Evolutionary conservation across 805 yeast genomes (phyloP).

Genomic region (Lipomyces yamadae): DNA sequence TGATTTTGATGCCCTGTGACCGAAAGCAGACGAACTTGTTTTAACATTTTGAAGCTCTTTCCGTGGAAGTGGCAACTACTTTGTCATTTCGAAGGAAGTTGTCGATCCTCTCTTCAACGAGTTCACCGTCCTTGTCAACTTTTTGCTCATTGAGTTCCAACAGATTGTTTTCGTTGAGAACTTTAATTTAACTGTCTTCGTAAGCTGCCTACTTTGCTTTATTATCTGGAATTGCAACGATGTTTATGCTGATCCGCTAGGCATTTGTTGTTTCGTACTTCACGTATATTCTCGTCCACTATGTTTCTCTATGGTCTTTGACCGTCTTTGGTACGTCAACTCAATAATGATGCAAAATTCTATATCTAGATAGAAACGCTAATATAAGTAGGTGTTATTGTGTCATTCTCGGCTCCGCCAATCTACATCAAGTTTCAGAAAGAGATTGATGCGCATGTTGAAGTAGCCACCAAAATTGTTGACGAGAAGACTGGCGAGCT

Average conservation of each 20-base stretch:
- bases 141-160: slow-evolving; percentile 31
- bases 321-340: slow-evolving; percentile 18
- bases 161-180: slow-evolving; percentile 33
- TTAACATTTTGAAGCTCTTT: slow-evolving; percentile 11
- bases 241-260: slow-evolving; percentile 1
- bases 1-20: neutral
- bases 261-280: slow-evolving; percentile 31
- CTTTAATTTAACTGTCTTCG: slow-evolving; percentile 13
- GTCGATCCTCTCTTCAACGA: slow-evolving; percentile 32
- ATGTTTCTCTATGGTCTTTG: slow-evolving; percentile 30
- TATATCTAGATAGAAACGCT: neutral
- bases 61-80: slow-evolving; percentile 20
- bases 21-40: neutral
- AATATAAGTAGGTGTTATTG: slow-evolving; percentile 55
- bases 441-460: slow-evolving; percentile 64
- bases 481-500: slow-evolving; percentile 38
- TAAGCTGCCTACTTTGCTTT: neutral
- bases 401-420: slow-evolving; percentile 75
- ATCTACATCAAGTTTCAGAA: slow-evolving; percentile 74
- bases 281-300: slow-evolving; percentile 22
- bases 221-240: neutral
- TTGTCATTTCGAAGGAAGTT: slow-evolving; percentile 21
- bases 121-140: slow-evolving; percentile 21
- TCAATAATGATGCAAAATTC: neutral
- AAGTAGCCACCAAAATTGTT: slow-evolving; percentile 38